These are phyloP conservation scores for Chlorociboria aeruginascens DNA, from an alignment of 495 filamentous ascomycete genomes.

Conservation along the genomic window DNA sequence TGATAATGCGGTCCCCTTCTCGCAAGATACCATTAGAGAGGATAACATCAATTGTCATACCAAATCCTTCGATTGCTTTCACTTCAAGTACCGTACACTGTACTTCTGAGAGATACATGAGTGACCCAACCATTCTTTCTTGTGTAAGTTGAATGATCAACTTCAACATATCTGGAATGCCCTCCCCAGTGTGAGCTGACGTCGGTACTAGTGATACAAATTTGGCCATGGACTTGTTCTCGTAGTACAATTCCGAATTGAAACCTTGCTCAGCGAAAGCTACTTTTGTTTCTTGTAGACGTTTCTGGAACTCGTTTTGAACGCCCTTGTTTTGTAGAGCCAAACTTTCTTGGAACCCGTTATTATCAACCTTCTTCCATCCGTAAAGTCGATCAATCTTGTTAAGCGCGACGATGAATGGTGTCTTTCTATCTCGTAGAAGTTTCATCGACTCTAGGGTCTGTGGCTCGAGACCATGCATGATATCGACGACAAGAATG, in stretches of 20 bases:
- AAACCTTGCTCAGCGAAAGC: conserved; percentile 94
- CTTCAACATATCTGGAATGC: conserved; percentile 98
- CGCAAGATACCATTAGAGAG: conserved; percentile 90
- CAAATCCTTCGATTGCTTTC: conserved; percentile 96
- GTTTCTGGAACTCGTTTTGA: conserved; percentile 87
- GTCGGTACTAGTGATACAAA: conserved; percentile 93
- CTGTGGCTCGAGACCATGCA: conserved; percentile 98
- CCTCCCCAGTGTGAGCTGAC: conserved; percentile 94
- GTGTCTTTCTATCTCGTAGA: conserved; percentile 85
- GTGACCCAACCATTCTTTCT: conserved; percentile 91
- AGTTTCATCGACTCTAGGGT: conserved; percentile 95
- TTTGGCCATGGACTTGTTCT: conserved; percentile 94
- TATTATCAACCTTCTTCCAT: conserved; percentile 97
- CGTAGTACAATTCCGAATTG: conserved; percentile 91
- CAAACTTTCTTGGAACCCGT: conserved; percentile 91
- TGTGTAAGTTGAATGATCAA: conserved; percentile 84
- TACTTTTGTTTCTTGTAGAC: conserved; percentile 82
- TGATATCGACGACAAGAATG: conserved; percentile 98
- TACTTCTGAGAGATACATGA: conserved; percentile 98
- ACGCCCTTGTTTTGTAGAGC: conserved; percentile 84
- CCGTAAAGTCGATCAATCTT: conserved; percentile 99
- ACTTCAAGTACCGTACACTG: conserved; percentile 98
- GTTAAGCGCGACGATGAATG: conserved; percentile 98
- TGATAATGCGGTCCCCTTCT: conserved; percentile 88
- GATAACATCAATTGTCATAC: conserved; percentile 97